phyloP scores from a whole-genome alignment of 345 rosid species.

The Lepidium didymum region DNA sequence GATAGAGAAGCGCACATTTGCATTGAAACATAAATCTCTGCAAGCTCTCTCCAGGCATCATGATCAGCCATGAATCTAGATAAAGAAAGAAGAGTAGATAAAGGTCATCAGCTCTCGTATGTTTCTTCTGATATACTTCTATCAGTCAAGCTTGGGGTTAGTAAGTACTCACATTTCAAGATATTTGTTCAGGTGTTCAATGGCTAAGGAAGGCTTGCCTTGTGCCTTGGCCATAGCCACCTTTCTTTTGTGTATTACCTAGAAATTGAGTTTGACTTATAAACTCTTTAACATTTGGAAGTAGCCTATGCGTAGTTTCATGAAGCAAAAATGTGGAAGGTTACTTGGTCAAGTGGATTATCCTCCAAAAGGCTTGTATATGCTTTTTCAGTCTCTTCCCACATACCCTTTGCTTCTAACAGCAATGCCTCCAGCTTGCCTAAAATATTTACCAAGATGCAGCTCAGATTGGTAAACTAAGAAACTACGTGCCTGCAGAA shows the following conservation, averaged over 20 bases:
- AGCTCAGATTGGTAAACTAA: not conserved
- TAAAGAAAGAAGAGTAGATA: not conserved
- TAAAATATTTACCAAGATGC: conserved; percentile 31
- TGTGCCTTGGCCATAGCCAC: conserved; percentile 89
- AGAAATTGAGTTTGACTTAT: not conserved
- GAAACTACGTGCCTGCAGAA: not conserved
- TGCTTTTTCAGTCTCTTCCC: conserved; percentile 90
- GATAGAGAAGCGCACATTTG: conserved; percentile 66
- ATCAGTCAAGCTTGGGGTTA: conserved; percentile 10
- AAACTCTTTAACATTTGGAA: not conserved
- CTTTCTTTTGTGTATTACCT: conserved; percentile 80
- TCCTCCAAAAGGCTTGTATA: conserved; percentile 86
- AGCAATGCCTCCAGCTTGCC: conserved; percentile 82
- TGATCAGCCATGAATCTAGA: conserved; percentile 96
- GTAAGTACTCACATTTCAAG: conserved; percentile 69
- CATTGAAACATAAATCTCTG: conserved; percentile 77
- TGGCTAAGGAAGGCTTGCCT: conserved; percentile 61
- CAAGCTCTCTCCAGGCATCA: conserved; percentile 99
- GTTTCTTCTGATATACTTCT: not conserved
- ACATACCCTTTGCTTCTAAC: conserved; percentile 91
- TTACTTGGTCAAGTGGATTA: conserved; percentile 84
- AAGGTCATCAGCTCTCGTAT: conserved; percentile 2
- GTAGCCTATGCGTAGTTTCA: not conserved
- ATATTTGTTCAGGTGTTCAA: conserved; percentile 87
- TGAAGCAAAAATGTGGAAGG: not conserved